phyloP scores from a whole-genome alignment of 2,329 filamentous ascomycete genomes.

The Laburnicola sp. region DNA sequence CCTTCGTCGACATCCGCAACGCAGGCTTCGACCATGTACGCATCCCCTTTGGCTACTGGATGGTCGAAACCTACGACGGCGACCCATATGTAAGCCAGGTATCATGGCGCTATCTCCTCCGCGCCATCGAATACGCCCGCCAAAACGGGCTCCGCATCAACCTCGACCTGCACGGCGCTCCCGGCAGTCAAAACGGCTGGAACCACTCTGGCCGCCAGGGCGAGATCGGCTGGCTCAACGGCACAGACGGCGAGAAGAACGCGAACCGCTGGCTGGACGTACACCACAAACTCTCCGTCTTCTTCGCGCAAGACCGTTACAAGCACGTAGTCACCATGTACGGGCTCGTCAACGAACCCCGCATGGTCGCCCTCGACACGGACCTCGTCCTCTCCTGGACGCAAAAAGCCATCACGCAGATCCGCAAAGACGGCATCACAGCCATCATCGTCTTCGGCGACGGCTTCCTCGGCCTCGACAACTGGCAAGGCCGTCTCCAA shows the following conservation, averaged over 20 bases:
- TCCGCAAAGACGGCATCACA: conserved; percentile 75
- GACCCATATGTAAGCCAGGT: conserved; percentile 88
- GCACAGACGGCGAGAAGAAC: conserved; percentile 79
- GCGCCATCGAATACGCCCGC: conserved; percentile 89
- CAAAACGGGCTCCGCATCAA: conserved; percentile 92
- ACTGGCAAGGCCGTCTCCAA: conserved; percentile 85
- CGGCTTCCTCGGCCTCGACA: conserved; percentile 86
- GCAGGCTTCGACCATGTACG: conserved; percentile 96
- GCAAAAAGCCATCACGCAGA: conserved; percentile 67
- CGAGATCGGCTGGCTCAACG: conserved; percentile 83
- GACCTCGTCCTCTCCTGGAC: conserved; percentile 79
- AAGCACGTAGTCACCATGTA: conserved; percentile 91
- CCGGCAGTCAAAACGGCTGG: conserved; percentile 96
- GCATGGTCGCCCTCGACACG: conserved; percentile 70
- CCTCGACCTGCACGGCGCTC: conserved; percentile 87
- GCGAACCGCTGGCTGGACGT: conserved; percentile 81
- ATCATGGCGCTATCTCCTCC: conserved; percentile 89
- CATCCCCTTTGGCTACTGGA: conserved; percentile 95
- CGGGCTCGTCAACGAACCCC: conserved; percentile 90
- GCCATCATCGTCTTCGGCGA: conserved; percentile 84
- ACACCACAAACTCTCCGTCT: conserved; percentile 82
- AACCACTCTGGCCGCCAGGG: conserved; percentile 90
- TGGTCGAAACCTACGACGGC: conserved; percentile 77
- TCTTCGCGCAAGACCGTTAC: conserved; percentile 93
- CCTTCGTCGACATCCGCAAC: conserved; percentile 79